These are phyloP conservation scores for Pharus latifolius DNA, from an alignment of 176 grass and related monocot species.

Conservation along the genomic window DNA sequence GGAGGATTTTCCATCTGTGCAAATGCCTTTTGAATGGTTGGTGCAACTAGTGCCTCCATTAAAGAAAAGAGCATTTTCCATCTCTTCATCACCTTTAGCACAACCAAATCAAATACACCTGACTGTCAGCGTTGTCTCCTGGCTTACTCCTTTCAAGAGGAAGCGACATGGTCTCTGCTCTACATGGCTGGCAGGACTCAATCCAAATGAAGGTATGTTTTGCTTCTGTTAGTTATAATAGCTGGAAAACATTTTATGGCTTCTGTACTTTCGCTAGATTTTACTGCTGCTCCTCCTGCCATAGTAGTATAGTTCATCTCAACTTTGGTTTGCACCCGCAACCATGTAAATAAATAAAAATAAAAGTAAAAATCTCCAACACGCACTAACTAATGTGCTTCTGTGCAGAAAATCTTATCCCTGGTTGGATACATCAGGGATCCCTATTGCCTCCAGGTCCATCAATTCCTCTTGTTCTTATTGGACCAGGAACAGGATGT, in stretches of 20 bases:
- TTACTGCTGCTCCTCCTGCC: neutral
- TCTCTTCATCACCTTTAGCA: constrained; percentile 74
- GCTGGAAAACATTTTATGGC: neutral
- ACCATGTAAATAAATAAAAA: neutral
- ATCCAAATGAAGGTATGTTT: constrained; percentile 44
- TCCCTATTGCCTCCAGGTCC: constrained; percentile 48
- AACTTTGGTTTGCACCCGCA: neutral
- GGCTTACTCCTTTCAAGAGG: constrained; percentile 69
- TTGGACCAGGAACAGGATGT: constrained; percentile 88
- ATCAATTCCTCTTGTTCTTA: constrained; percentile 65
- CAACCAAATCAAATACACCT: constrained; percentile 72
- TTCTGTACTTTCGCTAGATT: neutral
- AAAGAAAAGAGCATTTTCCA: constrained; percentile 93
- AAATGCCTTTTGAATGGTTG: constrained; percentile 94
- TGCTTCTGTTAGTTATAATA: neutral
- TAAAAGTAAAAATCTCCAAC: neutral
- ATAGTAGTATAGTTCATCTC: neutral
- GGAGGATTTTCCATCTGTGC: constrained; percentile 87
- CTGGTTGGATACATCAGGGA: constrained; percentile 65
- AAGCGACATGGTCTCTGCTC: constrained; percentile 66
- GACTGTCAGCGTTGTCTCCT: constrained; percentile 78
- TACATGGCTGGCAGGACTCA: constrained; percentile 58
- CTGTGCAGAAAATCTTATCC: constrained; percentile 51
- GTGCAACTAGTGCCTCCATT: constrained; percentile 83
- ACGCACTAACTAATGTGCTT: constrained; percentile 3